phyloP scores from a whole-genome alignment of 1,284 basidiomycete species.

The Sanguinoderma infundibulare region DNA sequence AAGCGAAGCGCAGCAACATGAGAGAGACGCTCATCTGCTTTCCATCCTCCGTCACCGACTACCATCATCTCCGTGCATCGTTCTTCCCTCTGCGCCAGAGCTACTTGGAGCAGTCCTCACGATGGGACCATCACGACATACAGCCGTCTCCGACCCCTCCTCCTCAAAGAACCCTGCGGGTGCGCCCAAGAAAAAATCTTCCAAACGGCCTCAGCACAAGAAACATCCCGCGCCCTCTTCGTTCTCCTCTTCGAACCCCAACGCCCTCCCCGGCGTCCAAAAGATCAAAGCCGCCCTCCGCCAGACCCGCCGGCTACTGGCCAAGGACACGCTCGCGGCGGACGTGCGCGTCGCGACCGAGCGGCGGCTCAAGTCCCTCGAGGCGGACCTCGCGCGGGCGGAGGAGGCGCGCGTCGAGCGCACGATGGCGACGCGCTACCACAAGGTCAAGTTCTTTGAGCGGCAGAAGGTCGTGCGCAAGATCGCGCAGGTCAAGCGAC shows the following conservation, averaged over 20 bases:
- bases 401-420: constrained; percentile 69
- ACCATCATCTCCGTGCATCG: not conserved
- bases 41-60: not conserved
- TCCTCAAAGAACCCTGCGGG: constrained; percentile 11
- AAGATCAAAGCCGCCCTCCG: constrained; percentile 82
- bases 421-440: constrained; percentile 75
- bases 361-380: constrained; percentile 73
- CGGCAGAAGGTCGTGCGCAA: constrained; percentile 81
- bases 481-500: constrained; percentile 65
- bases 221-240: constrained; percentile 13
- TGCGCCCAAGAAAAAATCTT: constrained; percentile 10
- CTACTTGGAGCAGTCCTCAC: not conserved
- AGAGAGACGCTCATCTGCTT: not conserved
- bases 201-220: constrained; percentile 19
- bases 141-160: constrained; percentile 12
- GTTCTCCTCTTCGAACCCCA: not conserved
- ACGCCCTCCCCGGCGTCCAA: constrained; percentile 59
- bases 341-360: constrained; percentile 80
- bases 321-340: constrained; percentile 82
- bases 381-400: constrained; percentile 74
- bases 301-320: constrained; percentile 79
- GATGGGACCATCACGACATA: not conserved
- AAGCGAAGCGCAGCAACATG: too few relatives aligned
- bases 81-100: not conserved
- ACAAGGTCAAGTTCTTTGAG: constrained; percentile 91